Base-by-base conservation (phyloP, 2,329 filamentous ascomycete species). In the Didymella glomerata region DNA sequence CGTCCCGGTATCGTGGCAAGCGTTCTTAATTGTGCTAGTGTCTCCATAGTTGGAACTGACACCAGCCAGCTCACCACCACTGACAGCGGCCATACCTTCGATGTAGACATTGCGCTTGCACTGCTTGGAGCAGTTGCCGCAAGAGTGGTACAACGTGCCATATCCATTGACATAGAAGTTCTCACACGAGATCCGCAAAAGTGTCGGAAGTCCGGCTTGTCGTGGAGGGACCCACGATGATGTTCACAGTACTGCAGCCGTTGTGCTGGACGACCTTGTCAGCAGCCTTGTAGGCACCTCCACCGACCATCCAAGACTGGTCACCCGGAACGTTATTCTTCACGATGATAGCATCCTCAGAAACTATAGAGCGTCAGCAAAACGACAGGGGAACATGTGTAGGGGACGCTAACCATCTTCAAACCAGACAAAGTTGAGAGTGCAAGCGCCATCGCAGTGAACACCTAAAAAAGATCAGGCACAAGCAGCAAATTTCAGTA, bases 31-130 rank as follows among this genome's bases (percentile, higher is more conserved):
- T 42, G 68, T 78, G 56, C 78, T 78, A 1, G 79, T 80, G 62
- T 81, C 80, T 11, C 79, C 79, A 56, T 79, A 82, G 75, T 82
- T 83, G 41, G 72, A 75, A 71, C 82, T 82, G 67, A 82, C 81
- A 25, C 80, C 79, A 60, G 73, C 80, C 32, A 80, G 72, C 49
- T 71, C 70, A 38, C 79, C 79, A 50, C 72, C 67, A 16, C 71
- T 66, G 36, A 76, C 75, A 46, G 77, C 78, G 11, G 70, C 70
- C 45, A 78, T 67, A 53, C 76, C 76, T 61, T 78, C 68, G 36
- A 83, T 73, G 55, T 79, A 71, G 41, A 80, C 73, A 62, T 79
- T 75, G 34, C 80, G 75, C 48, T 75, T 76, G 62, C 75, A 71
- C 14, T 71, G 70, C 70, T 78, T 81, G 72, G 83, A 82, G 67